Conservation (phyloP, 805 yeast species). For the Tetrapisispora taiwanensis region DNA sequence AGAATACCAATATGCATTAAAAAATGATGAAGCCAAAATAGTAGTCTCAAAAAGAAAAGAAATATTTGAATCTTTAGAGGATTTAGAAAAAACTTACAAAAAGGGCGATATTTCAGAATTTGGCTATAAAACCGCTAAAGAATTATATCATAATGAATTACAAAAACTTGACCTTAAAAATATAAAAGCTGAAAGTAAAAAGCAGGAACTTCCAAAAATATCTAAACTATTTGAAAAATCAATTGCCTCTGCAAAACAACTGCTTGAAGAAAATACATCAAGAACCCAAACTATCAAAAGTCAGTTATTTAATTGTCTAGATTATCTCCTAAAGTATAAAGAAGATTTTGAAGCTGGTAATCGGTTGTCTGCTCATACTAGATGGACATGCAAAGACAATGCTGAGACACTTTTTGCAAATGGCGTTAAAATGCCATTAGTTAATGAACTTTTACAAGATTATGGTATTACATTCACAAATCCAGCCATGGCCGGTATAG, state of each 20-base stretch:
- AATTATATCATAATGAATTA: conserved; percentile 10
- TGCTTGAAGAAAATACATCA: conserved; percentile 11
- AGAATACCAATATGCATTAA: conserved; percentile 13
- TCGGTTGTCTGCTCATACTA: conserved; percentile 4
- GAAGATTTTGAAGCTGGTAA: conserved; percentile 12
- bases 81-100: conserved; percentile 8
- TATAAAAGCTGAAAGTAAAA: neutral
- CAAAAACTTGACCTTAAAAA: neutral
- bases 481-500: conserved; percentile 8
- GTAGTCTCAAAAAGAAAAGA: conserved; percentile 13
- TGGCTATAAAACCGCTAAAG: conserved; percentile 5
- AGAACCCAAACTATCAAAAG: conserved; percentile 14
- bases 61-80: conserved; percentile 11
- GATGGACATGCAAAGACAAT: conserved; percentile 14
- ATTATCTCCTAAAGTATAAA: conserved; percentile 11
- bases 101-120: conserved; percentile 9
- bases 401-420: conserved; percentile 18
- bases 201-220: neutral
- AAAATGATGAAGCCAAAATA: conserved; percentile 7
- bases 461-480: conserved; percentile 18
- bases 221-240: conserved; percentile 11
- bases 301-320: conserved; percentile 12
- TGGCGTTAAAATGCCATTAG: conserved; percentile 25
- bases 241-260: conserved; percentile 13
- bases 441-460: conserved; percentile 21